Conservation (phyloP, 1,284 basidiomycete species). For the Rhodotorula glutinis region DNA sequence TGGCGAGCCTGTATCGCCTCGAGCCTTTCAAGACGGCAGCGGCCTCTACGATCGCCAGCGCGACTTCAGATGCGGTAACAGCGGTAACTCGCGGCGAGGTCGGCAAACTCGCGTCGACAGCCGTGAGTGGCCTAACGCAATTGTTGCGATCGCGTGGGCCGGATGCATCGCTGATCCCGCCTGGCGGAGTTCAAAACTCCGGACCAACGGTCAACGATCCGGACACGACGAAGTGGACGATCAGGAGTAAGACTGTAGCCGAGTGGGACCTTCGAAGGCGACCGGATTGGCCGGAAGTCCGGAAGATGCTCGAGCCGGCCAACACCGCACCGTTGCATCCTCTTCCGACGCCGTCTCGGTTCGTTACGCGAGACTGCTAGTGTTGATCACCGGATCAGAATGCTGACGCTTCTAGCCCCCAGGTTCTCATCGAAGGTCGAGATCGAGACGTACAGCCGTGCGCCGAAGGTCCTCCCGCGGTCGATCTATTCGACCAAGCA, state of each 20-base stretch:
- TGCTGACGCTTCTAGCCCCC: neutral
- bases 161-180: neutral
- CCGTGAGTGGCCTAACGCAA: slow-evolving; percentile 33
- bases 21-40: neutral
- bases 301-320: slow-evolving; percentile 6
- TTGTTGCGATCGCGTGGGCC: slow-evolving; percentile 24
- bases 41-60: neutral
- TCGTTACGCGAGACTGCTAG: no score
- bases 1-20: slow-evolving; percentile 23
- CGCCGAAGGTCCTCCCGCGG: slow-evolving; percentile 61
- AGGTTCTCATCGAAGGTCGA: slow-evolving; percentile 74
- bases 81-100: slow-evolving; percentile 25
- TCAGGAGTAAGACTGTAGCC: slow-evolving; percentile 7
- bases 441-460: slow-evolving; percentile 65
- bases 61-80: neutral
- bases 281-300: slow-evolving; percentile 11
- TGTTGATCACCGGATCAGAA: no score
- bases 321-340: no score
- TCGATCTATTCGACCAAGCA: slow-evolving; percentile 76
- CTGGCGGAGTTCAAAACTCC: neutral
- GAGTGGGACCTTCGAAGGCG: slow-evolving; percentile 23
- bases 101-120: slow-evolving; percentile 28
- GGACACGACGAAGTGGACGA: slow-evolving; percentile 5
- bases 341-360: no score
- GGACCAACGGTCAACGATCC: no score